phyloP scores from a whole-genome alignment of 2,329 filamentous ascomycete genomes.

The Penicillium psychrosexuale region DNA sequence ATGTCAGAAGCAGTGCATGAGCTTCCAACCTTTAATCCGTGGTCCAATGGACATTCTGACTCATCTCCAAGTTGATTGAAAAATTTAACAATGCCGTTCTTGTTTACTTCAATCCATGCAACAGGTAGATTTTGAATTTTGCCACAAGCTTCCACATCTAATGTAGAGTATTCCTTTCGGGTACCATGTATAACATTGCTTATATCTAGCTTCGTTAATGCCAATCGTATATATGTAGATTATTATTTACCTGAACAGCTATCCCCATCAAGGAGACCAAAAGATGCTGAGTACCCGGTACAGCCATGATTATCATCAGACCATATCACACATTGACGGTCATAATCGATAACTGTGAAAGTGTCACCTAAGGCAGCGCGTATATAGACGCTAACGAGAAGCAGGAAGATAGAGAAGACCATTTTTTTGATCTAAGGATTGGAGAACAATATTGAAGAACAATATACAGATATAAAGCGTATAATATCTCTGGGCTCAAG shows the following conservation, averaged over 20 bases:
- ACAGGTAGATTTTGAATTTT: not conserved
- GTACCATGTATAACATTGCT: not conserved
- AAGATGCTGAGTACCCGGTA: not conserved
- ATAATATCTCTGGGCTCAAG: too few relatives aligned
- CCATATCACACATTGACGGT: not conserved
- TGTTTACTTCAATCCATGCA: not conserved
- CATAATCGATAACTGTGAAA: not conserved
- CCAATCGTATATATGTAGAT: not conserved
- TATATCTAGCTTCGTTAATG: not conserved
- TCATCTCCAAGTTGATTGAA: not conserved
- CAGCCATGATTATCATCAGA: not conserved
- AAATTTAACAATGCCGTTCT: not conserved
- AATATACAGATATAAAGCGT: too few relatives aligned
- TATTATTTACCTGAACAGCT: not conserved
- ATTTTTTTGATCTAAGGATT: too few relatives aligned
- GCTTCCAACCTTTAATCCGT: not conserved
- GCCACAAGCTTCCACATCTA: not conserved
- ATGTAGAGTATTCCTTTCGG: not conserved
- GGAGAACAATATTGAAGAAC: too few relatives aligned
- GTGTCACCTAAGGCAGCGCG: not conserved
- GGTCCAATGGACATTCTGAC: not conserved
- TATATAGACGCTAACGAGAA: too few relatives aligned
- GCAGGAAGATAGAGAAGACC: too few relatives aligned
- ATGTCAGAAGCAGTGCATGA: not conserved
- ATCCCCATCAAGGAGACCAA: not conserved